phyloP scores from a whole-genome alignment of 176 grass and related monocot genomes.

The Carex pumila region DNA sequence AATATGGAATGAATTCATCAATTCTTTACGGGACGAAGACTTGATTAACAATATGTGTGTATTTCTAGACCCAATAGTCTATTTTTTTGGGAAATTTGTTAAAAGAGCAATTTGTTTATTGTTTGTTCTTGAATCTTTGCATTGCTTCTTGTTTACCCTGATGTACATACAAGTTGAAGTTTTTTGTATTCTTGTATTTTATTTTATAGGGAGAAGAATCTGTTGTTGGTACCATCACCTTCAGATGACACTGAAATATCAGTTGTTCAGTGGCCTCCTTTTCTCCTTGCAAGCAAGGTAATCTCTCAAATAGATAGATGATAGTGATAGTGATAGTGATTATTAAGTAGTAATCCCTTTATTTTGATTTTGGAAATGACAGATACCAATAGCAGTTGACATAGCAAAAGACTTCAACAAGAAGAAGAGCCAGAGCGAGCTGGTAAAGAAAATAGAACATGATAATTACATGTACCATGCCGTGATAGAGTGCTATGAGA shows the following conservation, averaged over 20 bases:
- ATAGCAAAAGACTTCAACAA: conserved; percentile 72
- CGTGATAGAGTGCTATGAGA: conserved; percentile 70
- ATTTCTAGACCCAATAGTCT: conserved; percentile 20
- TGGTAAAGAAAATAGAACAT: conserved; percentile 51
- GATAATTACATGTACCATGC: conserved; percentile 67
- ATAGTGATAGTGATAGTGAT: neutral
- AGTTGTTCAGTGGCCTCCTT: conserved; percentile 87
- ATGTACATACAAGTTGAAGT: neutral
- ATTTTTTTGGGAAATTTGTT: neutral
- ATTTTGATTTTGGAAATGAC: conserved; percentile 12
- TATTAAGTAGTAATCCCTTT: neutral
- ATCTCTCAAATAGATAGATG: neutral
- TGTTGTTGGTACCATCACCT: conserved; percentile 82
- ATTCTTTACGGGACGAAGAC: conserved; percentile 76
- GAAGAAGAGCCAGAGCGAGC: conserved; percentile 57
- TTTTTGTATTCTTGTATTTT: conserved; percentile 18
- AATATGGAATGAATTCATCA: conserved; percentile 88
- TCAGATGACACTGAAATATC: conserved; percentile 1
- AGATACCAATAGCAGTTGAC: conserved; percentile 91
- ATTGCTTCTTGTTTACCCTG: neutral
- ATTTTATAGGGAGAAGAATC: conserved; percentile 57
- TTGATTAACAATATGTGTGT: conserved; percentile 65
- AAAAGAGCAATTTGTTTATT: neutral
- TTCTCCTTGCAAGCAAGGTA: conserved; percentile 97
- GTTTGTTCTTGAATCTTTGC: neutral